These are phyloP conservation scores for Aspergillus ochraceoroseus DNA, from an alignment of 2,329 filamentous ascomycete species.

Conservation along the genomic window DNA sequence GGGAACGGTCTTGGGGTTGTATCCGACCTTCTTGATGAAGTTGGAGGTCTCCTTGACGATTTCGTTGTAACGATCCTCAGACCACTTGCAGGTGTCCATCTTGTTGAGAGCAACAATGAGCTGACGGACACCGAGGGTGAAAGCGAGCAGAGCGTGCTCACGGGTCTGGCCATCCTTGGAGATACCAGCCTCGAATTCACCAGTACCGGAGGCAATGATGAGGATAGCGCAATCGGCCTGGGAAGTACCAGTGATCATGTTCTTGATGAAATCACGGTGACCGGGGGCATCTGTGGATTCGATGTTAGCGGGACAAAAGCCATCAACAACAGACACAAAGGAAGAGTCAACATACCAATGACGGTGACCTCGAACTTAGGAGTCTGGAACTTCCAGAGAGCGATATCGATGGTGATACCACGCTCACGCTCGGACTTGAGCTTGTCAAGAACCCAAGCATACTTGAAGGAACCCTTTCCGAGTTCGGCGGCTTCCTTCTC, in stretches of 20 bases:
- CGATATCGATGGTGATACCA: constrained; percentile 99
- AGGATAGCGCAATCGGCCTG: constrained; percentile 99
- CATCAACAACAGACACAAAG: neutral
- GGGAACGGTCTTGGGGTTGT: constrained; percentile 97
- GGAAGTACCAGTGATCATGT: constrained; percentile 99
- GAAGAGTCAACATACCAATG: constrained; percentile 63
- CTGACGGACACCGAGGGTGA: constrained; percentile 99
- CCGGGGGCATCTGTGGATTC: constrained; percentile 73
- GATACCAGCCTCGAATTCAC: constrained; percentile 99
- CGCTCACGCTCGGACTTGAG: constrained; percentile 99
- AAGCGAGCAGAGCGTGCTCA: constrained; percentile 99
- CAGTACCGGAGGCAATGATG: constrained; percentile 99
- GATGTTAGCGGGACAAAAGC: too few species aligned
- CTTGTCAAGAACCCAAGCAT: constrained; percentile 99
- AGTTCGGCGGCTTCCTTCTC: constrained; percentile 99
- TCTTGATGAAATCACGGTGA: constrained; percentile 99
- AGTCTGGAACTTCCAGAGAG: constrained; percentile 99
- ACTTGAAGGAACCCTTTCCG: constrained; percentile 99
- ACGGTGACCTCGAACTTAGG: constrained; percentile 96
- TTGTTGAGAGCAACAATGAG: constrained; percentile 99
- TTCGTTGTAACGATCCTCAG: constrained; percentile 91
- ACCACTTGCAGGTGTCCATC: constrained; percentile 99
- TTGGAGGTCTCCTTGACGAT: constrained; percentile 99
- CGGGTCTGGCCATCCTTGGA: constrained; percentile 99
- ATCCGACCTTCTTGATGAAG: constrained; percentile 99